phyloP scores from a whole-genome alignment of 129 eudicot genomes.

The Flaveria ramosissima region DNA sequence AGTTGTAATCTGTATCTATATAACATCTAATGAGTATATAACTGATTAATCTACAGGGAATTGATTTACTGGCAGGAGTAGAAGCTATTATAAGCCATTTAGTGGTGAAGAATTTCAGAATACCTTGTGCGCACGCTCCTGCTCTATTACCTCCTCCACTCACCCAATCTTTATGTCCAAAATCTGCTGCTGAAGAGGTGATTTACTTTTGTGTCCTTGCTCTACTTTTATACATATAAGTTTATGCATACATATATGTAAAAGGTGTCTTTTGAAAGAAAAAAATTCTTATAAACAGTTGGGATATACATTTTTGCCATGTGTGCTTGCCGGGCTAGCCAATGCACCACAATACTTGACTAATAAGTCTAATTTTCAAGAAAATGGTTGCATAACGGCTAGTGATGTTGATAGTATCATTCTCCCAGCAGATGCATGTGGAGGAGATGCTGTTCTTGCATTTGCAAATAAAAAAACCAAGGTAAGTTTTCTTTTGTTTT shows the following conservation, averaged over 20 bases:
- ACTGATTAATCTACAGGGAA: conserved; percentile 56
- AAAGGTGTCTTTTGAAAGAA: not conserved
- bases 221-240: not conserved
- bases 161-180: conserved; percentile 65
- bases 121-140: conserved; percentile 99
- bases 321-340: conserved; percentile 94
- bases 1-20: not conserved
- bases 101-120: conserved; percentile 73
- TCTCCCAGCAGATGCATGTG: conserved; percentile 82
- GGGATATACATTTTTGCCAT: conserved; percentile 95
- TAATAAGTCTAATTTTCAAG: conserved; percentile 28
- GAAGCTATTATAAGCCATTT: conserved; percentile 95
- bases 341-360: conserved; percentile 83
- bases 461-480: conserved; percentile 62
- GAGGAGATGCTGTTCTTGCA: conserved; percentile 90
- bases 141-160: conserved; percentile 68
- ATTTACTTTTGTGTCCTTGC: conserved; percentile 14
- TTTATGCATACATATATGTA: not conserved
- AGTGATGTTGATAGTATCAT: conserved; percentile 87
- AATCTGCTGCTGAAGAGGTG: conserved; percentile 98
- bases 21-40: not conserved
- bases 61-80: conserved; percentile 91
- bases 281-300: conserved; percentile 46
- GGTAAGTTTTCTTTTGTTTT: conserved; percentile 33
- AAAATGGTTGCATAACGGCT: conserved; percentile 55